Evolutionary conservation across 257 asterid species (phyloP).

Genomic region (Perilla frutescens): DNA sequence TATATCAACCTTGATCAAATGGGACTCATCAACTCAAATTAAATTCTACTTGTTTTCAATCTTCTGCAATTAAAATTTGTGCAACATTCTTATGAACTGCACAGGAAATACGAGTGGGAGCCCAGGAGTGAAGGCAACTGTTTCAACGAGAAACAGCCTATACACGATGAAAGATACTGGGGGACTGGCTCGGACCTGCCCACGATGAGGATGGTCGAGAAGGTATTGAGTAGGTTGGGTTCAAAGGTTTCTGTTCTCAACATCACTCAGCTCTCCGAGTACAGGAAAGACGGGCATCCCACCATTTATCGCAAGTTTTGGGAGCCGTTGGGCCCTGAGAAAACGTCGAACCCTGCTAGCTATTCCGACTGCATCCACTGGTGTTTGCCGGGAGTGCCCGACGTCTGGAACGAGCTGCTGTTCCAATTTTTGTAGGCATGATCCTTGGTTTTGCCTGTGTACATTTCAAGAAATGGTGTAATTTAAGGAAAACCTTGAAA

Average conservation of each 20-base stretch:
- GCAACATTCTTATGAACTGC: neutral
- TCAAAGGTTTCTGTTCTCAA: constrained; percentile 72
- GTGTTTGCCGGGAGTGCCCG: constrained; percentile 97
- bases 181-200: constrained; percentile 78
- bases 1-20: neutral
- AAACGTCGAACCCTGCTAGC: constrained; percentile 60
- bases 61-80: neutral
- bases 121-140: constrained; percentile 82
- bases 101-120: constrained; percentile 83
- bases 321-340: constrained; percentile 73
- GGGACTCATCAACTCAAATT: neutral
- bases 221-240: constrained; percentile 54
- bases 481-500: constrained; percentile 1
- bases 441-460: neutral
- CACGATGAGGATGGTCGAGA: constrained; percentile 80
- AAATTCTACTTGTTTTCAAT: neutral
- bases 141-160: constrained; percentile 72
- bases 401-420: constrained; percentile 85
- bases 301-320: constrained; percentile 89
- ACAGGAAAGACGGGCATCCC: constrained; percentile 93
- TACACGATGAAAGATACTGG: constrained; percentile 59
- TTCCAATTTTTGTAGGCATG: constrained; percentile 60
- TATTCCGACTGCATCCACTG: constrained; percentile 95
- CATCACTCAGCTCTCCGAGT: constrained; percentile 87
- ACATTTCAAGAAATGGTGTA: constrained; percentile 12